Conservation (phyloP, 2,329 filamentous ascomycete species). For the Monilinia fructigena region DNA sequence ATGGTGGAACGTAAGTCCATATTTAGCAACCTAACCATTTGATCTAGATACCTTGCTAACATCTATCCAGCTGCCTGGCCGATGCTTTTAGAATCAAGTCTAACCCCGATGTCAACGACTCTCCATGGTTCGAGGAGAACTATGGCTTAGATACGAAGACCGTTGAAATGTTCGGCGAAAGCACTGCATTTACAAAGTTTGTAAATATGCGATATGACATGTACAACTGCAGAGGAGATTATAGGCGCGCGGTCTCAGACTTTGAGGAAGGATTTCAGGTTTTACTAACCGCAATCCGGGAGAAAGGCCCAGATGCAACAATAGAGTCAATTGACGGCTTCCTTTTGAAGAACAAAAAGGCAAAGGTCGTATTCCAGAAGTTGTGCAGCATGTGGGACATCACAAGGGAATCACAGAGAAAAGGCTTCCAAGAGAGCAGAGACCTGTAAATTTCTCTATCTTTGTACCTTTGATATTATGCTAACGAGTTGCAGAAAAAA, state of each 20-base stretch:
- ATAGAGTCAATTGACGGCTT: not conserved
- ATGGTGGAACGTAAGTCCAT: conserved; percentile 17
- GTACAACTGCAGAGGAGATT: not conserved
- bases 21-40: no score
- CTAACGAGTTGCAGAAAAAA: not conserved
- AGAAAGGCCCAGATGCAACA: not conserved
- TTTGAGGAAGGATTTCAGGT: conserved; percentile 1
- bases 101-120: not conserved
- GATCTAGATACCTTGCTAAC: not conserved
- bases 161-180: not conserved
- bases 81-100: conserved; percentile 10
- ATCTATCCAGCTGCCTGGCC: not conserved
- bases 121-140: not conserved
- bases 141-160: conserved; percentile 5
- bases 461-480: not conserved
- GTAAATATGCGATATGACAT: conserved; percentile 14
- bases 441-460: not conserved
- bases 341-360: not conserved
- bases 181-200: conserved; percentile 6
- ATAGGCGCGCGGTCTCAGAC: not conserved
- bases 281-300: not conserved
- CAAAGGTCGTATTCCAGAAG: not conserved
- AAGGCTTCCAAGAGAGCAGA: not conserved
- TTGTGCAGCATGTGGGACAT: conserved; percentile 1
- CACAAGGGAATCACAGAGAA: not conserved